Evolutionary conservation across 306 rosid species (phyloP).

Genomic region (Cicer pinnatifidum): DNA sequence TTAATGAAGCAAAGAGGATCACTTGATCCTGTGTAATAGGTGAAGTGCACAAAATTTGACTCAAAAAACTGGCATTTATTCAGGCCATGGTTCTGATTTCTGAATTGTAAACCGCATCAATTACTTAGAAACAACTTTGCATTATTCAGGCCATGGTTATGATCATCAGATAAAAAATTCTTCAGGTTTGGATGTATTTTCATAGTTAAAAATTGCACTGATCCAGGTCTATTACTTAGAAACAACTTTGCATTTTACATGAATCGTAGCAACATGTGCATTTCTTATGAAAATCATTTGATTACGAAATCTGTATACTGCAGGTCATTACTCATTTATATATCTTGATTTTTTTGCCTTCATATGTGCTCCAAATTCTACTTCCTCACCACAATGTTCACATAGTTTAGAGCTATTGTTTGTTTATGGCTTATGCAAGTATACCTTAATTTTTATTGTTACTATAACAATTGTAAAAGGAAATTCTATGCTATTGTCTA

Average conservation of each 20-base stretch:
- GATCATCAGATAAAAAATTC: not conserved
- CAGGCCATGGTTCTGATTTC: not conserved
- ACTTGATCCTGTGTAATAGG: not conserved
- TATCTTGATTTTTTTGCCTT: constrained; percentile 31
- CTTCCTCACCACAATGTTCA: constrained; percentile 4
- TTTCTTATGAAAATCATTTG: constrained; percentile 23
- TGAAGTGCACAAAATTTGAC: not conserved
- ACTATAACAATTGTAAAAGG: constrained; percentile 2
- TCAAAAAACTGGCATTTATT: constrained; percentile 2
- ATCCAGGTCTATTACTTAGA: not conserved
- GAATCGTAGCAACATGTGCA: not conserved
- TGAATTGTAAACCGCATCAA: not conserved
- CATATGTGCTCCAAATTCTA: not conserved
- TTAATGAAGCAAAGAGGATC: not conserved
- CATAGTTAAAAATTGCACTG: constrained; percentile 15
- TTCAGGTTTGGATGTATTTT: constrained; percentile 1
- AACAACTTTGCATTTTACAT: constrained; percentile 21
- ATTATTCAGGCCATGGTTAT: not conserved
- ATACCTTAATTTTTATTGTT: constrained; percentile 22
- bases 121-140: too few species aligned
- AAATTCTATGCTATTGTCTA: constrained; percentile 23
- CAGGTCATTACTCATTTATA: not conserved
- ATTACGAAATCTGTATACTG: not conserved
- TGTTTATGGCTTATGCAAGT: not conserved
- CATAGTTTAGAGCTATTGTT: constrained; percentile 16